Conservation (phyloP, 805 yeast species). For the Torulaspora quercuum region DNA sequence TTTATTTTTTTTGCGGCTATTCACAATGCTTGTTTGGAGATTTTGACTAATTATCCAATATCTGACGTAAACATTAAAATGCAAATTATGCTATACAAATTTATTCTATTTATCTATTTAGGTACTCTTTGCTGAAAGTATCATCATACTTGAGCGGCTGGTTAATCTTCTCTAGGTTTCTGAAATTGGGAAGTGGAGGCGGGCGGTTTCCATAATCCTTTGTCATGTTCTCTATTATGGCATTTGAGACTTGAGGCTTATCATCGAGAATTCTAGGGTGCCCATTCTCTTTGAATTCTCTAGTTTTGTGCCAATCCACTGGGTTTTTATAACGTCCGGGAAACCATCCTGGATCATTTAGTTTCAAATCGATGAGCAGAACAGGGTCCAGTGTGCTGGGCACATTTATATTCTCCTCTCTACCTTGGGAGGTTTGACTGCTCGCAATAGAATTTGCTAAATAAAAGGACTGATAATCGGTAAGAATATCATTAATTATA, state of each 20-base stretch:
- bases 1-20: too few relatives aligned
- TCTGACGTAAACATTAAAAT: background rate
- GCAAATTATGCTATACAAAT: background rate
- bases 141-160: constrained; percentile 38
- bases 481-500: constrained; percentile 43
- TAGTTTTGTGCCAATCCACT: constrained; percentile 27
- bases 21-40: too few relatives aligned
- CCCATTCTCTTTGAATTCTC: constrained; percentile 34
- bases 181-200: constrained; percentile 52
- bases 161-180: constrained; percentile 61
- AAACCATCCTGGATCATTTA: constrained; percentile 32
- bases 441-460: constrained; percentile 35
- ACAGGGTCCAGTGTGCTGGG: constrained; percentile 27
- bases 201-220: constrained; percentile 22
- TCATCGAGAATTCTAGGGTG: constrained; percentile 40
- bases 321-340: constrained; percentile 16
- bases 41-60: too few relatives aligned
- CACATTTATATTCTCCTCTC: constrained; percentile 2
- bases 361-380: constrained; percentile 29
- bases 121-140: constrained; percentile 6
- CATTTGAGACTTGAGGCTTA: constrained; percentile 44
- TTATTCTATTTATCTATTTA: constrained; percentile 6
- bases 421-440: constrained; percentile 19
- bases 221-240: constrained; percentile 26
- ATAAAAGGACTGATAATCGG: constrained; percentile 37